Percentiles rank a stretch among this genome's conserved stretches.
Evolutionary conservation across 371 early-diverging fungal genomes (phyloP).

Genomic region (Lichtheimia hyalospora): DNA sequence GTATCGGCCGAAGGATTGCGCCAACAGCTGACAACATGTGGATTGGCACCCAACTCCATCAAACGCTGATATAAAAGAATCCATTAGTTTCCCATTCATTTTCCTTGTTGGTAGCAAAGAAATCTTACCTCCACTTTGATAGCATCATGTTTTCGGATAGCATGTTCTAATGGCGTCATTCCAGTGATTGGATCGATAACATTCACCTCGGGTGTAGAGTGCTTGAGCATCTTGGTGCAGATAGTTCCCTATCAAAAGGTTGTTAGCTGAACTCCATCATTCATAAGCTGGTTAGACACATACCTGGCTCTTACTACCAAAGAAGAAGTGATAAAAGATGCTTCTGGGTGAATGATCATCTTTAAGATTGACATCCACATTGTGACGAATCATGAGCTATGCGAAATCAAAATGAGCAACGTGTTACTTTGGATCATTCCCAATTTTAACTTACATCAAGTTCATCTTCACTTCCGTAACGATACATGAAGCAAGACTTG

Average conservation of each 20-base stretch:
- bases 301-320: conserved; percentile 1
- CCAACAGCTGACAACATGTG: conserved; percentile 34
- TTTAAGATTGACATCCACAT: conserved; percentile 29
- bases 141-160: conserved; percentile 35
- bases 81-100: background rate
- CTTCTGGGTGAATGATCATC: conserved; percentile 30
- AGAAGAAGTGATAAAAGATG: conserved; percentile 45
- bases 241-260: background rate
- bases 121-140: conserved; percentile 32
- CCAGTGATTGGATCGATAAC: conserved; percentile 36
- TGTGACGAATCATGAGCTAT: conserved; percentile 34
- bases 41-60: conserved; percentile 38
- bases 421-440: background rate
- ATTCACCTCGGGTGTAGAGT: conserved; percentile 27
- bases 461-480: background rate
- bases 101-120: too few relatives aligned
- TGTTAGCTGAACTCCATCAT: background rate
- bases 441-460: too few relatives aligned
- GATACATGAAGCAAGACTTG: conserved; percentile 29
- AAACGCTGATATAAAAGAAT: conserved; percentile 24
- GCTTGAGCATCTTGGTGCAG: background rate
- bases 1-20: background rate
- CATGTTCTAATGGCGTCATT: conserved; percentile 54
- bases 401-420: conserved; percentile 14
- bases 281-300: background rate